Evolutionary conservation across 768 basidiomycete genomes (phyloP).

Genomic region (Suillus fuscotomentosus): DNA sequence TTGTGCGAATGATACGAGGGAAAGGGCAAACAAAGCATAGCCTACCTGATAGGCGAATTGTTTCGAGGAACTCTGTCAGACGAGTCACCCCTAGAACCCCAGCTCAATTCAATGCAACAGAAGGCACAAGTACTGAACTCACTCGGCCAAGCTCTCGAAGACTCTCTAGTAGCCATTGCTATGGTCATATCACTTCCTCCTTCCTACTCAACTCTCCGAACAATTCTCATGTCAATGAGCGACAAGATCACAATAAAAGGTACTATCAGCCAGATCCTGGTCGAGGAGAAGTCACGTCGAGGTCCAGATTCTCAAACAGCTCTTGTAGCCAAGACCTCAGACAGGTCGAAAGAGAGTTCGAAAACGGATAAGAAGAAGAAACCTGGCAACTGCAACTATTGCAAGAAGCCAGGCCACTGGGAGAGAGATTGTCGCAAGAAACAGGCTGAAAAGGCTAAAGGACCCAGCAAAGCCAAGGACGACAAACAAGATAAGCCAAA

Average conservation of each 20-base stretch:
- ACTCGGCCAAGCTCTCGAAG: not conserved
- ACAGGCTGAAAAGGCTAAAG: not conserved
- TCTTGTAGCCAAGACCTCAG: not conserved
- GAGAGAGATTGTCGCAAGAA: not conserved
- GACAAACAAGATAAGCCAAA: not conserved
- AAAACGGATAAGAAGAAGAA: not conserved
- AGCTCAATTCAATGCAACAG: not conserved
- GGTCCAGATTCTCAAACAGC: not conserved
- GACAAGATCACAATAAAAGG: not conserved
- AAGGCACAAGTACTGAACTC: not conserved
- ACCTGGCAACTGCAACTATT: not conserved
- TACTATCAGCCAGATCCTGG: not conserved
- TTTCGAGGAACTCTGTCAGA: not conserved
- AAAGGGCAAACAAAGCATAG: constrained; percentile 10
- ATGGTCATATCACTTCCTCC: constrained; percentile 18
- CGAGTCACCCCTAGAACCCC: not conserved
- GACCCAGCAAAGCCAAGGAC: not conserved
- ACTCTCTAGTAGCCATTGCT: constrained; percentile 1
- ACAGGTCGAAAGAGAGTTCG: not conserved
- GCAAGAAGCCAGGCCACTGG: not conserved
- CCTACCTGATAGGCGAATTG: not conserved
- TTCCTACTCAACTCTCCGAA: constrained; percentile 18
- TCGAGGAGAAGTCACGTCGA: not conserved
- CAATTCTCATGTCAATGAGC: constrained; percentile 15
- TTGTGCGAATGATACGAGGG: constrained; percentile 19